A percentile compares a stretch with the other conserved stretches of the same genome.
Evolutionary conservation across 768 basidiomycete species (phyloP).

Genomic region (Lactarius akahatsu): DNA sequence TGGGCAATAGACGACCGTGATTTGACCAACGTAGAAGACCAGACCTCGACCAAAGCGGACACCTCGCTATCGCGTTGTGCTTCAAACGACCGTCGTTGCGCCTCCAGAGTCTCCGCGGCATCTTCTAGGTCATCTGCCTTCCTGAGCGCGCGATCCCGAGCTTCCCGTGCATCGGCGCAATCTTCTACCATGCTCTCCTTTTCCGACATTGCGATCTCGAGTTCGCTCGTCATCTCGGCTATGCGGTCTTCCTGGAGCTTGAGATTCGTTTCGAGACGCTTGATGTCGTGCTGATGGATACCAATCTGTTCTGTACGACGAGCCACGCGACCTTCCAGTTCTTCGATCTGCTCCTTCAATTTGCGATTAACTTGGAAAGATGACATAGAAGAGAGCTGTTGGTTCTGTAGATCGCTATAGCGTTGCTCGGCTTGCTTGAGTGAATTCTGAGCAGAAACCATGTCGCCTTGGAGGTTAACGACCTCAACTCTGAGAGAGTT

Average conservation of each 20-base stretch:
- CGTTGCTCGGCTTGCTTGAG: slow-evolving; percentile 57
- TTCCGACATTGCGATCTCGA: slow-evolving; percentile 63
- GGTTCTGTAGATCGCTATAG: slow-evolving; percentile 60
- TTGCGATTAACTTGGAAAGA: slow-evolving; percentile 44
- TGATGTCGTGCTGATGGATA: slow-evolving; percentile 76
- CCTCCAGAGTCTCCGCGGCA: slow-evolving; percentile 50
- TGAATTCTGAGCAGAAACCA: slow-evolving; percentile 52
- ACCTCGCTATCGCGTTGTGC: slow-evolving; percentile 32
- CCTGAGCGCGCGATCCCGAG: slow-evolving; percentile 61
- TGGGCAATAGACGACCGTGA: slow-evolving; percentile 10
- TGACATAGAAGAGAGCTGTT: slow-evolving; percentile 66
- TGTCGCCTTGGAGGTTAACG: slow-evolving; percentile 60
- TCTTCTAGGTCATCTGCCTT: slow-evolving; percentile 62
- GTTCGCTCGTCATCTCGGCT: slow-evolving; percentile 64
- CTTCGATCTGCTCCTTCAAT: slow-evolving; percentile 63
- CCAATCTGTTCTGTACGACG: slow-evolving; percentile 74
- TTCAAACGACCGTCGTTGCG: slow-evolving; percentile 32
- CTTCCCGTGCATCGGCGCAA: slow-evolving; percentile 73
- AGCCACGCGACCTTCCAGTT: slow-evolving; percentile 63
- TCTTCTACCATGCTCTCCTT: slow-evolving; percentile 84
- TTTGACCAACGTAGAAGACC: slow-evolving; percentile 25
- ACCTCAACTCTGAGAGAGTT: slow-evolving; percentile 64
- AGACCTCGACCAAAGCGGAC: slow-evolving; percentile 31
- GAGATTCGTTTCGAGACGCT: slow-evolving; percentile 71
- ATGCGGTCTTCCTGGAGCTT: slow-evolving; percentile 73